Conservation (phyloP, 2,329 filamentous ascomycete genomes). For the Tothia fuscella region DNA sequence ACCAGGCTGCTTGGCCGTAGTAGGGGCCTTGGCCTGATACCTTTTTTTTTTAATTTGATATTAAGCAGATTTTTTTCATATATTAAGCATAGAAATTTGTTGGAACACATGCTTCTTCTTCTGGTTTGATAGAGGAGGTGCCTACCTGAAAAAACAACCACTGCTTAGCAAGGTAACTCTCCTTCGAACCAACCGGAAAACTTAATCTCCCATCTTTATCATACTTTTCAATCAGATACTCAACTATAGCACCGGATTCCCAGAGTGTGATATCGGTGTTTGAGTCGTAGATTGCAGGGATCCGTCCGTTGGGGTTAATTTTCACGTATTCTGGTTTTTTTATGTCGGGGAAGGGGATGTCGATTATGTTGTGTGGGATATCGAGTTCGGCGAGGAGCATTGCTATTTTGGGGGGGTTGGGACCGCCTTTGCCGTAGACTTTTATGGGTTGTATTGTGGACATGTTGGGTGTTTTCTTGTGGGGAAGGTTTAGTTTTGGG, state of each 20-base stretch:
- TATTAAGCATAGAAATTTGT: too few species aligned
- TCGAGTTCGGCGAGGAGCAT: slow-evolving; percentile 34
- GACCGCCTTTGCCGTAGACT: slow-evolving; percentile 17
- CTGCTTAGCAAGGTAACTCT: slow-evolving; percentile 23
- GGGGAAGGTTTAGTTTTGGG: too few species aligned
- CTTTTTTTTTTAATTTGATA: too few species aligned
- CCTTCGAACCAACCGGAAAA: slow-evolving; percentile 22
- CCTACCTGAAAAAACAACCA: slow-evolving; percentile 33
- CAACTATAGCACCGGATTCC: slow-evolving; percentile 20
- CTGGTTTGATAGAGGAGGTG: too few species aligned
- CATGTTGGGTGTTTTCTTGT: too few species aligned
- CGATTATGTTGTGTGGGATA: slow-evolving; percentile 27
- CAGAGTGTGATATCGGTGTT: slow-evolving; percentile 32
- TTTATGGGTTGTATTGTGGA: slow-evolving; percentile 14
- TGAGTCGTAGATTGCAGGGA: slow-evolving; percentile 34
- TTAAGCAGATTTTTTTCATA: too few species aligned
- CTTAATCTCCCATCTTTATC: slow-evolving; percentile 32
- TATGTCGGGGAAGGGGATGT: slow-evolving; percentile 20
- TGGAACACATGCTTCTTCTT: too few species aligned
- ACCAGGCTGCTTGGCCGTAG: slow-evolving; percentile 31
- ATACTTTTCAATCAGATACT: slow-evolving; percentile 29
- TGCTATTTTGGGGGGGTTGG: slow-evolving; percentile 34
- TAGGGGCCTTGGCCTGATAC: slow-evolving; percentile 34
- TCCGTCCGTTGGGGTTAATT: slow-evolving; percentile 30
- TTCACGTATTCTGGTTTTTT: slow-evolving; percentile 22